phyloP scores from a whole-genome alignment of 495 filamentous ascomycete genomes.

The Hypoxylon rickii region DNA sequence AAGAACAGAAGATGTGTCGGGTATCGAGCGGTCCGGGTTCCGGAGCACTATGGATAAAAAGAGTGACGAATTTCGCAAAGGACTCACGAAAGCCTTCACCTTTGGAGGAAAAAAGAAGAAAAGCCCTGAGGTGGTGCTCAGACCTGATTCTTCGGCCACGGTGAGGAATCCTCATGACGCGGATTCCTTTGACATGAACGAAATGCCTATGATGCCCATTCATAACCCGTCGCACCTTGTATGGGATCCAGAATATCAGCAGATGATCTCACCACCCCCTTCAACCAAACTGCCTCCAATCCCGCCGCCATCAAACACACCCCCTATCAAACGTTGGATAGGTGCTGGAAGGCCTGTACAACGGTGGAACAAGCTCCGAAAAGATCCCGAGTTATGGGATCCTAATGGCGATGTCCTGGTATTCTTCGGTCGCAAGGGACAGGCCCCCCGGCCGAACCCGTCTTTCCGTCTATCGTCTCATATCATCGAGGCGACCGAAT shows the following conservation, averaged over 20 bases:
- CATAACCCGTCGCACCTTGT: conserved; percentile 18
- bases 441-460: conserved; percentile 51
- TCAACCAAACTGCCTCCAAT: conserved; percentile 43
- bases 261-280: conserved; percentile 40
- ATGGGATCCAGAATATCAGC: conserved; percentile 39
- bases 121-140: conserved; percentile 26
- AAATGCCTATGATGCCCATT: conserved; percentile 21
- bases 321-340: conserved; percentile 56
- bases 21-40: conserved; percentile 57
- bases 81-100: conserved; percentile 51
- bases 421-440: conserved; percentile 54
- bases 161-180: conserved; percentile 38
- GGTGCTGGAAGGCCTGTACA: conserved; percentile 52
- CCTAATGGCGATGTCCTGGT: conserved; percentile 64
- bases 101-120: conserved; percentile 53
- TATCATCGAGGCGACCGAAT: conserved; percentile 59
- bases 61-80: conserved; percentile 56
- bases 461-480: conserved; percentile 63
- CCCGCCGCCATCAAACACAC: conserved; percentile 35
- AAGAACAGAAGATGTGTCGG: conserved; percentile 52
- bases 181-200: conserved; percentile 35
- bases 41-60: conserved; percentile 57
- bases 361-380: conserved; percentile 58
- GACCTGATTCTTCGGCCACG: conserved; percentile 45
- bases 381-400: conserved; percentile 68